A percentile compares a stretch with the other conserved stretches of the same genome.
Evolutionary conservation across 2,329 filamentous ascomycete species (phyloP).

Genomic region (Chrysoporthe austroafricana): DNA sequence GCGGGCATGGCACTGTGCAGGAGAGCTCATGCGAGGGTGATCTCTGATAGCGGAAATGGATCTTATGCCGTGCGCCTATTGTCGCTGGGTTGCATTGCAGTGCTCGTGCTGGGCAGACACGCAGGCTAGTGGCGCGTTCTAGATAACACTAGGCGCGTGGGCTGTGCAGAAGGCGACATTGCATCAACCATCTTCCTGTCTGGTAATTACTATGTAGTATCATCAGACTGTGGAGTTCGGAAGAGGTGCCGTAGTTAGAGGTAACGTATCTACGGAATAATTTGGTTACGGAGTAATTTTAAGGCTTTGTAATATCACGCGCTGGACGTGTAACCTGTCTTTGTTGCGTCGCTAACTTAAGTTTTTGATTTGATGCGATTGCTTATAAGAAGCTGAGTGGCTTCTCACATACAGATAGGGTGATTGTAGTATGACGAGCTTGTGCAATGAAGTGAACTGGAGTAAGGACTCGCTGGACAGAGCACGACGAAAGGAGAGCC

Average conservation of each 20-base stretch:
- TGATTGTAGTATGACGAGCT: no score
- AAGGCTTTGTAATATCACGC: background rate
- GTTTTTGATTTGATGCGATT: no score
- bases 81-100: background rate
- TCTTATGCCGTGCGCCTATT: background rate
- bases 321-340: background rate
- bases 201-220: background rate
- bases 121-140: background rate
- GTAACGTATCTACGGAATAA: background rate
- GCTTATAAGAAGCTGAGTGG: no score
- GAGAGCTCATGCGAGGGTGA: background rate
- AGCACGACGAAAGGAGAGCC: no score
- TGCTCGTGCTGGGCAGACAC: background rate
- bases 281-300: background rate
- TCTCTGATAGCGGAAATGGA: background rate
- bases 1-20: background rate
- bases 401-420: no score
- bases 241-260: background rate
- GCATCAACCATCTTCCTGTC: background rate
- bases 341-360: no score
- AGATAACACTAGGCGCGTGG: slow-evolving; percentile 1
- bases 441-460: no score
- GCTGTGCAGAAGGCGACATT: slow-evolving; percentile 3
- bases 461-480: no score
- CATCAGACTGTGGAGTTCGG: background rate